Evolutionary conservation across 169 alveolate genomes (phyloP), one percentile per base, ranked within the genome.

Genomic region (Plasmodium billcollinsi): DNA sequence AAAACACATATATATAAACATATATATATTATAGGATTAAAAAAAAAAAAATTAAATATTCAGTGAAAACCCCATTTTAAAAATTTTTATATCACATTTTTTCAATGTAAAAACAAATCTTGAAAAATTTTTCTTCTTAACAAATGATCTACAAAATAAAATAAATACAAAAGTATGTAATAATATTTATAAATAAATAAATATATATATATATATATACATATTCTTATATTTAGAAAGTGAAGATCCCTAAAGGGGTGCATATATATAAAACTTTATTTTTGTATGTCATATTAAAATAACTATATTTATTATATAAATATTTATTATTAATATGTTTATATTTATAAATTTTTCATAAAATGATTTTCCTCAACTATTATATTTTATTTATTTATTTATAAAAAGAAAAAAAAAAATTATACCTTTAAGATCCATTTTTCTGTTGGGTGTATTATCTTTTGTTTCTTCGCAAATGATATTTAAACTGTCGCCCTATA

Each of bases 381-480:
- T 39, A 39, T 39, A 39, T 39, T 39, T 39, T 11, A 39, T 39
- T 39, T 39, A 39, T 39, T 39, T 39, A 39, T 39, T 4, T 33
- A 33, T 4, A 33, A 39, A 39, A 33, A 33, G 0, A 33, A 39
- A 39, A 39, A 39, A 39, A 39, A 39, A 39, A 39, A 39, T 39
- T 39, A 29, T 24, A 78, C 89, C 89, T 63, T 78, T 78, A 50
- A 78, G 89, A 49, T 78, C 89, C 52, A 78, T 78, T 78, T 66
- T 78, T 78, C 75, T 78, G 24, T 59, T 78, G 4, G 89, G 71
- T 33, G 89, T 65, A 26, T 67, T 67, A 33, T 78, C 74, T 29
- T 78, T 78, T 14, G 89, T 66, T 66, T 63, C 89, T 39, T 78
- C 78, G 52, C 89, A 78, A 24, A 78, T 78, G 15, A 67, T 21